phyloP scores from a whole-genome alignment of 768 basidiomycete species.

The Serendipita sp. region DNA sequence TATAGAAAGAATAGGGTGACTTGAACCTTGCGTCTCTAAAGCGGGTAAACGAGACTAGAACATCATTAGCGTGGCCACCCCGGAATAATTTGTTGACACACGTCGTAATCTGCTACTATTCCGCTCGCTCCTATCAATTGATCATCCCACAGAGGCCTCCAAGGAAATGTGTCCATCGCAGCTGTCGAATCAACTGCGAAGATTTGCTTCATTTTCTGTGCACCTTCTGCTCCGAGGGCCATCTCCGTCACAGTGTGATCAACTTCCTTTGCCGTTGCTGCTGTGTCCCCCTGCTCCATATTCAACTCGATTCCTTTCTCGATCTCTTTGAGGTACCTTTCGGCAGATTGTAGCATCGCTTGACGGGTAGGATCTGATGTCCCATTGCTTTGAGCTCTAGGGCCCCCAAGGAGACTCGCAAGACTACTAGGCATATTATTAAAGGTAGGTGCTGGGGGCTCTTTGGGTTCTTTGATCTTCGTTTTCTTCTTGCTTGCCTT shows the following conservation, averaged over 20 bases:
- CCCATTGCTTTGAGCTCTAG: background rate
- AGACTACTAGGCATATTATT: background rate
- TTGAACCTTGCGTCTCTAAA: too few relatives aligned
- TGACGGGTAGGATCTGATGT: background rate
- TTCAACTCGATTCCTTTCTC: background rate
- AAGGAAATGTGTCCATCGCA: background rate
- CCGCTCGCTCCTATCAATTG: background rate
- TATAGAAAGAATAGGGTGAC: too few relatives aligned
- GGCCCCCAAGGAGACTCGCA: background rate
- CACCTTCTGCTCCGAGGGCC: background rate
- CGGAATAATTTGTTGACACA: too few relatives aligned
- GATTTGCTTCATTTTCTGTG: background rate
- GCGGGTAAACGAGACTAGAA: too few relatives aligned
- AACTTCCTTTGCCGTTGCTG: background rate
- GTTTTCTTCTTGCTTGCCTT: background rate
- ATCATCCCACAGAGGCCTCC: background rate
- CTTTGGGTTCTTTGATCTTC: background rate
- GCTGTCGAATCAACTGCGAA: background rate
- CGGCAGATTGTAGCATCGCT: background rate
- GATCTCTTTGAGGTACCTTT: background rate
- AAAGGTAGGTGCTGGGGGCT: background rate
- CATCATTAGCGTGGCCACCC: too few relatives aligned
- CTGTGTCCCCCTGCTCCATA: background rate
- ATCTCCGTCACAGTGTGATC: constrained; percentile 1
- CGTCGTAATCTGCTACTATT: too few relatives aligned